Evolutionary conservation across 2,329 filamentous ascomycete species (phyloP), one percentile per base, ranked within the genome.

Genomic region (Ascosphaera acerosa): DNA sequence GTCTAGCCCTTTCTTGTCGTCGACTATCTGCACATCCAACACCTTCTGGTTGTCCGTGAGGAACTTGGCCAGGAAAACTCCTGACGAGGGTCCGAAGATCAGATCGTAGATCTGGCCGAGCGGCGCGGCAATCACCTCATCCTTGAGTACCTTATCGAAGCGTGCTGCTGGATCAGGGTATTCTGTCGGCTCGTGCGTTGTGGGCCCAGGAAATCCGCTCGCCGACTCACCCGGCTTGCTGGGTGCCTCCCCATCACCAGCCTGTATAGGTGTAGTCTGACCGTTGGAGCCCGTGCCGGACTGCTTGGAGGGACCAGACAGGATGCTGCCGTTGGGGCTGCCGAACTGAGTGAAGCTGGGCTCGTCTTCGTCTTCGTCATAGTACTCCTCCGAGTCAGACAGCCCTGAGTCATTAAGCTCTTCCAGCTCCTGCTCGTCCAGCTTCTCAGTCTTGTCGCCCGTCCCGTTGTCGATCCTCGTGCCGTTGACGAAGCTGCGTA

Each of bases 401-500:
- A 76, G 73, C 38, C 77, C 74, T 43, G 87, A 76, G 30, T 81
- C 77, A 27, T 65, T 68, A 25, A 72, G 76, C 5, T 74, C 73
- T 3, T 77, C 76, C 38, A 67, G 75, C 18, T 70, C 76, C n/a
- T n/a, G n/a, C 18, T 70, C 76, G 20, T 50, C 50, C 35, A 58
- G 54, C 50, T 90, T 87, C 43, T 89, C 82, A 0, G 80, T 91
- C 55, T 87, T 90, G 50, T 92, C 82, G 15, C 80, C 81, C 3
- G 64, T 70, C 4, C 78, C 73, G 37, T 78, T 71, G 38, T 82
- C 76, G 3, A 92, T 61, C 9, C 69, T 66, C 7, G 89, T 78
- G 2, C 87, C 84, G 38, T 92, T 92, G 3, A 91, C 58, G 3
- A 80, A 89, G 47, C 81, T 91, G 49, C 80, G 78, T 18, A 97